These are phyloP conservation scores for Apiotrichum mycotoxinovorans DNA, from an alignment of 1,284 basidiomycete species.

Conservation along the genomic window DNA sequence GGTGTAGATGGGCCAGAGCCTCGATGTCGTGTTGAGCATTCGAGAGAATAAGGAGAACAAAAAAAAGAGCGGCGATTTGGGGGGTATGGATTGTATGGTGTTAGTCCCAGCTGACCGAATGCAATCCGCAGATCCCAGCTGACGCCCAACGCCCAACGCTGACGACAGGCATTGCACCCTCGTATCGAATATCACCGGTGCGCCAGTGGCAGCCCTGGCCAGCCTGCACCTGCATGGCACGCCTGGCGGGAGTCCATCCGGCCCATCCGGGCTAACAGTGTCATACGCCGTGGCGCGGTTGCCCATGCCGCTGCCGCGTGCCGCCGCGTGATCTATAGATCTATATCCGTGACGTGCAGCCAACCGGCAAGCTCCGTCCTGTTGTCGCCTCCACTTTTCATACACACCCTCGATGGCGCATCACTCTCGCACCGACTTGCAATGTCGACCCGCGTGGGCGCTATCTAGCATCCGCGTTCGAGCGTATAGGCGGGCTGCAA, in stretches of 20 bases:
- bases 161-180: neutral
- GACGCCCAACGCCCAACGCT: neutral
- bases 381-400: neutral
- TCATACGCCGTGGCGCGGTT: too few species aligned
- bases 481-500: too few species aligned
- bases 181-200: too few species aligned
- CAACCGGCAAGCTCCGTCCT: slow-evolving; percentile 2
- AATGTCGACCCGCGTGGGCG: too few species aligned
- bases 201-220: too few species aligned
- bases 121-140: neutral
- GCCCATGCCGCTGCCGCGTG: neutral
- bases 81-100: too few species aligned
- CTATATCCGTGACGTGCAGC: neutral
- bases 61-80: neutral
- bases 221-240: too few species aligned
- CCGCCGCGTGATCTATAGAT: neutral
- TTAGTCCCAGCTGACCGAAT: neutral
- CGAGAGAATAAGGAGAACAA: neutral
- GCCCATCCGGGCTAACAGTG: too few species aligned
- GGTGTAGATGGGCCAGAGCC: slow-evolving; percentile 2
- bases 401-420: too few species aligned
- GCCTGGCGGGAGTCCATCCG: too few species aligned
- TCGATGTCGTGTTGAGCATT: neutral
- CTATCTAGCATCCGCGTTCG: too few species aligned
- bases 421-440: too few species aligned